Conservation (phyloP, 2,329 filamentous ascomycete genomes). For the Blumeriella jaapii region DNA sequence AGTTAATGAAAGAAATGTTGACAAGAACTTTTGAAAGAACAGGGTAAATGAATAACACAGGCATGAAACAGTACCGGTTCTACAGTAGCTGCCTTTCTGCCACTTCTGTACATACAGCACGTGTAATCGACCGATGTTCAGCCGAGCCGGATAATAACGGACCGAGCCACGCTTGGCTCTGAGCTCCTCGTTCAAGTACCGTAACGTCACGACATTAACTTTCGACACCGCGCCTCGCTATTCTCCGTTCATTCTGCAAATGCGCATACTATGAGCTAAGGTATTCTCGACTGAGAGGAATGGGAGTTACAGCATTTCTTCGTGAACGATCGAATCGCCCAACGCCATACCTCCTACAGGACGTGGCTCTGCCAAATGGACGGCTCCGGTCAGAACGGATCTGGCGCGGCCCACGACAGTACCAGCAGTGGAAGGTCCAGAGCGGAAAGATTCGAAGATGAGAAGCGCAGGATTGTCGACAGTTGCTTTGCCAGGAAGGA, state of each 20-base stretch:
- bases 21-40: too few species aligned
- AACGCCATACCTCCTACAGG: slow-evolving; percentile 10
- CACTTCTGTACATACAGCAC: too few species aligned
- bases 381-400: slow-evolving; percentile 24
- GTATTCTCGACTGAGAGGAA: slow-evolving; percentile 4
- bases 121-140: too few species aligned
- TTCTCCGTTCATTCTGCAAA: background rate
- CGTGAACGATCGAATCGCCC: slow-evolving; percentile 18
- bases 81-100: too few species aligned
- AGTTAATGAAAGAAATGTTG: too few species aligned
- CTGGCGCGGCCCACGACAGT: slow-evolving; percentile 25
- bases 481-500: slow-evolving; percentile 92
- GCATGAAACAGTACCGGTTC: too few species aligned
- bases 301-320: background rate
- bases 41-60: too few species aligned
- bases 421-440: slow-evolving; percentile 23
- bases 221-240: too few species aligned
- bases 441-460: slow-evolving; percentile 89
- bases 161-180: too few species aligned
- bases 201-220: too few species aligned
- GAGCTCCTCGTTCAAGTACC: too few species aligned
- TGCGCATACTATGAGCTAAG: slow-evolving; percentile 13
- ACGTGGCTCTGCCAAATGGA: slow-evolving; percentile 28
- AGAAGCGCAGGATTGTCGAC: slow-evolving; percentile 87
- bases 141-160: too few species aligned